Percentiles rank a stretch among this genome's conserved stretches.
phyloP scores from a whole-genome alignment of 2,329 filamentous ascomycete genomes.

The Sporothrix brunneoviolacea region DNA sequence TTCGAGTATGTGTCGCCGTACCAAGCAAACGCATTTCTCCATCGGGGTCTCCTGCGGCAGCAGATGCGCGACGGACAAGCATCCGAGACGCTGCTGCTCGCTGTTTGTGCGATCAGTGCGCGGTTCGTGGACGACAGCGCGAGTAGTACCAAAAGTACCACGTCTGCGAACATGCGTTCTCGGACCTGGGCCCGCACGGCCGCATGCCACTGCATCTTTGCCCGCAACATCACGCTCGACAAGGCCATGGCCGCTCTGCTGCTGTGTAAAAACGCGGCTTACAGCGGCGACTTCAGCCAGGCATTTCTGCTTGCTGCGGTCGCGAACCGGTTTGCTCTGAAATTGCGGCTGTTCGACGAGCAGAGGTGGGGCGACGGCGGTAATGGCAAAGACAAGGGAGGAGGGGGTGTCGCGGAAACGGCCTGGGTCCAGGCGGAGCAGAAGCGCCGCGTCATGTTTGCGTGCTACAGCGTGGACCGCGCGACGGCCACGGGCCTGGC shows the following conservation, averaged over 20 bases:
- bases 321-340: not conserved
- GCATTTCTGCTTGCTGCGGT: not conserved
- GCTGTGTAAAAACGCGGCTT: not conserved
- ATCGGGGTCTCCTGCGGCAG: not conserved
- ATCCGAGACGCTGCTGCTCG: not conserved
- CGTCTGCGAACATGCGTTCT: not conserved
- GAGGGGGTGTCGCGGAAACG: not conserved
- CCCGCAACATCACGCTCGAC: not conserved
- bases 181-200: not conserved
- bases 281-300: conserved; percentile 1
- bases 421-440: not conserved
- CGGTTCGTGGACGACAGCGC: not conserved
- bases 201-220: not conserved
- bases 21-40: not conserved
- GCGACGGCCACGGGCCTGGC: not conserved
- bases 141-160: too few species aligned
- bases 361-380: not conserved
- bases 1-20: not conserved
- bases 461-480: not conserved
- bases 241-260: not conserved
- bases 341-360: not conserved
- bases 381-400: too few species aligned
- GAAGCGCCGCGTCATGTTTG: not conserved
- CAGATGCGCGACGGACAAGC: not conserved
- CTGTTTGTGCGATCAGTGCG: not conserved